Base-by-base conservation (phyloP, 352 stramenopile species). In the Phytophthora litchii region DNA sequence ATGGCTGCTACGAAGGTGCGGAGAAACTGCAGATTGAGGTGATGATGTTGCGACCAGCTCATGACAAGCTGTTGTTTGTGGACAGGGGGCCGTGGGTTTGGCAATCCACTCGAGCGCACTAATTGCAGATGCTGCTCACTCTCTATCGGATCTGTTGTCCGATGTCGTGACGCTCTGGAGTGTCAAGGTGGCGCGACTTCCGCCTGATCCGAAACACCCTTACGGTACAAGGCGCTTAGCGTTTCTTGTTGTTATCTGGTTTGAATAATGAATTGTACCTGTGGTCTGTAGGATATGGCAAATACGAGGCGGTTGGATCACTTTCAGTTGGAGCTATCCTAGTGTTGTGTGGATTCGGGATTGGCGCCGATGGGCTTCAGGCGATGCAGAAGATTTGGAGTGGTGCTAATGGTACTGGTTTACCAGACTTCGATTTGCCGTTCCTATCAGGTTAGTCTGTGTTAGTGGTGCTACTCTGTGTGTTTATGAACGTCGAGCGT, bases 141-240 rank as follows among this genome's bases (percentile, higher is more conserved):
- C 92, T 12, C 64, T 99, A 4, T 97, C 85, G 9, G 97, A 99
- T 80, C 75, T 99, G 46, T 78, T 99, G 32, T 97, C 83, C 21
- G 97, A 99, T 66, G 92, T 98, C 63, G 95, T 99, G 32, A 99
- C 97, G 20, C 74, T 99, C 4, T 98, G 88, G 88, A 93, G 86
- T 34, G 89, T 98, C 19, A 78, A 86, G 41, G 77, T 98, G 23
- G 92, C 90, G 37, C 80, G 95, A 17, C 75, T 98, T 13, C 97
- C 97, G 13, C 91, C 97, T 3, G 97, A 99, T 61, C 86, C 88
- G 37, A 92, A 98, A 71, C 89, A 97, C 55, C 90, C 89, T 13
- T 96, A 95, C 42, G 86, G 83, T 88, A 49, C 8, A 54, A 19
- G 13, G 31, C 23, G 23, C 5, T 53, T 4, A 38, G 17, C 11